These are phyloP conservation scores for Cynanchum wilfordii DNA, from an alignment of 257 asterid species.

Conservation along the genomic window DNA sequence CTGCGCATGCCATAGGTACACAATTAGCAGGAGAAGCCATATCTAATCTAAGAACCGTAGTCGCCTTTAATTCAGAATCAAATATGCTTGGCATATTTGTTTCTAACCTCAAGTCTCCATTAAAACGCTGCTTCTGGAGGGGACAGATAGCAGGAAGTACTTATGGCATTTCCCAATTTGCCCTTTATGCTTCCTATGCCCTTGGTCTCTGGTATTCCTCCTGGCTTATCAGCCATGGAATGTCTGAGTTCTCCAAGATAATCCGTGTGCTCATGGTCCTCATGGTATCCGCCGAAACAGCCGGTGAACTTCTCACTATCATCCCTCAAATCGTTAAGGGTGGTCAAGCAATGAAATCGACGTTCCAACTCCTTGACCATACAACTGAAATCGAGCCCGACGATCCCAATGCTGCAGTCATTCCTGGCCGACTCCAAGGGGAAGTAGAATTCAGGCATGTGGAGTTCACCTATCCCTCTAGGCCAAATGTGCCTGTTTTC, in stretches of 20 bases:
- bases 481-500: slow-evolving; percentile 63
- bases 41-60: slow-evolving; percentile 78
- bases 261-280: slow-evolving; percentile 95
- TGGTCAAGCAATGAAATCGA: slow-evolving; percentile 84
- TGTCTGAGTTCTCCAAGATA: slow-evolving; percentile 83
- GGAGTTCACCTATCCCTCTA: slow-evolving; percentile 68
- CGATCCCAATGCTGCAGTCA: slow-evolving; percentile 38
- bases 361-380: slow-evolving; percentile 78
- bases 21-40: slow-evolving; percentile 97
- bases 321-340: slow-evolving; percentile 92
- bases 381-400: slow-evolving; percentile 79
- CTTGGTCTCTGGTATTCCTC: slow-evolving; percentile 96
- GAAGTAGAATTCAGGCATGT: slow-evolving; percentile 82
- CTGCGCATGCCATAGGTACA: slow-evolving; percentile 81
- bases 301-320: slow-evolving; percentile 83
- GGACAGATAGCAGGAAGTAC: slow-evolving; percentile 91
- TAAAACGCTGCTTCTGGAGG: slow-evolving; percentile 86
- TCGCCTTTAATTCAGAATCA: slow-evolving; percentile 78
- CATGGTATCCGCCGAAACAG: slow-evolving; percentile 90
- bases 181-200: slow-evolving; percentile 79
- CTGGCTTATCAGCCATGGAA: slow-evolving; percentile 81
- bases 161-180: slow-evolving; percentile 77
- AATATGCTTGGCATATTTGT: slow-evolving; percentile 61
- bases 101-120: slow-evolving; percentile 53
- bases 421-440: slow-evolving; percentile 58